A percentile compares a stretch with the other conserved stretches of the same genome.
phyloP scores from a whole-genome alignment of 2,329 filamentous ascomycete genomes.

The Colletotrichum brevisporum region DNA sequence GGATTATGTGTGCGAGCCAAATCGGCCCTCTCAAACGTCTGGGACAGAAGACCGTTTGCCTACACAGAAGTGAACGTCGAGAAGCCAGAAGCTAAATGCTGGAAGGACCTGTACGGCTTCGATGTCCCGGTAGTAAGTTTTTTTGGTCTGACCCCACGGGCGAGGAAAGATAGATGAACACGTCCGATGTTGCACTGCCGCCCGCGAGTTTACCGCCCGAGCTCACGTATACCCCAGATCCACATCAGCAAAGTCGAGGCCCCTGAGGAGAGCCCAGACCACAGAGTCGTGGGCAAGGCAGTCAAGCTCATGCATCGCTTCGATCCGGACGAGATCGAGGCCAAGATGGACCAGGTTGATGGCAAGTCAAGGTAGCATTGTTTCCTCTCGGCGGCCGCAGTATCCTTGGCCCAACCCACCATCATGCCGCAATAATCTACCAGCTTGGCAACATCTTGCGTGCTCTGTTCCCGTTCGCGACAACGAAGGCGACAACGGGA shows the following conservation, averaged over 20 bases:
- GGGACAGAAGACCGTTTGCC: slow-evolving; percentile 75
- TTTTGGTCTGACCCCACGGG: not conserved
- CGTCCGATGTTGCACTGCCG: slow-evolving; percentile 13
- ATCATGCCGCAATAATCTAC: slow-evolving; percentile 2
- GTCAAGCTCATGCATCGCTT: slow-evolving; percentile 86
- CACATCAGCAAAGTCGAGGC: slow-evolving; percentile 72
- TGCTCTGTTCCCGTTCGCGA: too few relatives aligned
- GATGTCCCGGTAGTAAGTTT: slow-evolving; percentile 82
- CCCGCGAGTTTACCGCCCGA: not conserved
- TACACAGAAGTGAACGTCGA: slow-evolving; percentile 80
- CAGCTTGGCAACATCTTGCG: too few relatives aligned
- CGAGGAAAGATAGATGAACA: not conserved
- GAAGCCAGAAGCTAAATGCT: slow-evolving; percentile 71
- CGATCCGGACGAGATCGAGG: slow-evolving; percentile 74
- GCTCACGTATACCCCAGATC: slow-evolving; percentile 57
- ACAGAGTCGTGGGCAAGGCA: slow-evolving; percentile 69
- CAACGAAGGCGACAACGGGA: too few relatives aligned
- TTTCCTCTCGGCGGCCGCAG: slow-evolving; percentile 15
- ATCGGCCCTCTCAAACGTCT: slow-evolving; percentile 76
- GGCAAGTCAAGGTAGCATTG: slow-evolving; percentile 34
- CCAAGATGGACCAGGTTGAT: slow-evolving; percentile 76
- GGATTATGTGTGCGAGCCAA: slow-evolving; percentile 79
- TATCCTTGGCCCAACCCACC: slow-evolving; percentile 13
- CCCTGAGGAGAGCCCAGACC: slow-evolving; percentile 66
- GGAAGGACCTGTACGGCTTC: slow-evolving; percentile 84